Base-by-base conservation (phyloP, 371 early-diverging fungal species). In the Parasitella parasitica region DNA sequence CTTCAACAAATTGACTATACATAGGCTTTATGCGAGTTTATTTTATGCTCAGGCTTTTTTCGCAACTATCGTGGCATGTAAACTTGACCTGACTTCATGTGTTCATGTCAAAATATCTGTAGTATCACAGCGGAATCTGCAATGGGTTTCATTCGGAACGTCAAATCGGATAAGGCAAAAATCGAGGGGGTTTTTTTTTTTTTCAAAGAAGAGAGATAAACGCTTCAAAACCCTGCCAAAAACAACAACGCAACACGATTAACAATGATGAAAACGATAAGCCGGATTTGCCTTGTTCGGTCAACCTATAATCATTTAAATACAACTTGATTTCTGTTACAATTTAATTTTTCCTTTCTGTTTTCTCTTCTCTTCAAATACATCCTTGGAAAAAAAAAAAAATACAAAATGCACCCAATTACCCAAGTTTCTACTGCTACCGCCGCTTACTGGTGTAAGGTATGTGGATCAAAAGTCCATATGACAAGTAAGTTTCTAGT, bases 391-490 rank as follows among this genome's bases (percentile, higher is more conserved):
- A n/a, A n/a, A n/a, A n/a, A n/a, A n/a, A n/a, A n/a, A 54, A 59
- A 7, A 36, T 18, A 16, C 28, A 53, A 22, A 37, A 59, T 68
- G 43, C 20, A 15, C 39, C 35, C 18, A 30, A 18, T 9, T 16
- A 32, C 24, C 24, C 46, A 22, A 24, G 20, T 11, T 12, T 16
- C 35, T 30, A 52, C 2, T 20, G 3, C 51, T 15, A 9, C 15
- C n/a, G 5, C 38, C 11, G 11, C 18, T 20, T 20, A 30, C 22
- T 22, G 34, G 4, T 75, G 75, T 37, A 64, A 61, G 48, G 69
- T 71, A 13, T 75, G 75, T 63, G 75, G 75, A 24, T 75, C 75
- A 27, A 39, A 34, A 6, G 52, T 59, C 51, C 75, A 75, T 62
- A 75, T 71, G 71, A 75, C 75, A 57, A 75, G 75, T 75, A 67